Evolutionary conservation across 2,329 filamentous ascomycete species (phyloP), one percentile per base, ranked within the genome.

Genomic region (Ploettnerulaceae sp.): DNA sequence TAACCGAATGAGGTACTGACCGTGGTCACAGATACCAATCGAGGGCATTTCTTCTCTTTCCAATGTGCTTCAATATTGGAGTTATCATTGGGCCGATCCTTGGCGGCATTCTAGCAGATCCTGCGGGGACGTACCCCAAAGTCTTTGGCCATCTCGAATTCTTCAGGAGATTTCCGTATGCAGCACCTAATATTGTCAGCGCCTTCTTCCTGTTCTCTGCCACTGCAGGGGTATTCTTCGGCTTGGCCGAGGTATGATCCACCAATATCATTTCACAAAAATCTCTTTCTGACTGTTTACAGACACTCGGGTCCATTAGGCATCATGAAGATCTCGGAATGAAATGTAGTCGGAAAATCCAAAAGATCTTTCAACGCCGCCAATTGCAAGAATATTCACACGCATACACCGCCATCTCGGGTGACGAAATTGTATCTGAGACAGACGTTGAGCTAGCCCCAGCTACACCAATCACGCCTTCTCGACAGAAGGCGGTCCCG

Each of bases 31-130:
- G 74, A 82, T 81, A 34, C 84, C 85, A 64, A 86, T 87, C 56
- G 65, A 74, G 47, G 71, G 73, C 57, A 1, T 58, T 60, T 21
- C 32, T 69, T 15, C 59, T 71, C n/a, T 56, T 71, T 51, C 69
- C 68, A 2, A 82, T 88, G 73, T 83, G 80, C 20, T 86, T 85
- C 62, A 89, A 88, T 55, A 66, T 75, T 3, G 64, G 66, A 2
- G 64, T 66, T 2, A 55, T 57, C 11, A 49, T 57, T 31, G 57
- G 55, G 1, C 55, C 55, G 2, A 53, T 57, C 2, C 34, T 59
- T 12, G 54, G 69, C 64, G 71, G 71, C 1, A 50, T 69, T 12
- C 59, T 73, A 1, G 70, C 70, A 1, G 68, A 72, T 24, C 61
- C 65, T 21, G 65, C 64, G 1, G 60, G 55, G 2, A 66, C 63